phyloP scores from a whole-genome alignment of 768 basidiomycete genomes.

The Naematelia aurantialba region DNA sequence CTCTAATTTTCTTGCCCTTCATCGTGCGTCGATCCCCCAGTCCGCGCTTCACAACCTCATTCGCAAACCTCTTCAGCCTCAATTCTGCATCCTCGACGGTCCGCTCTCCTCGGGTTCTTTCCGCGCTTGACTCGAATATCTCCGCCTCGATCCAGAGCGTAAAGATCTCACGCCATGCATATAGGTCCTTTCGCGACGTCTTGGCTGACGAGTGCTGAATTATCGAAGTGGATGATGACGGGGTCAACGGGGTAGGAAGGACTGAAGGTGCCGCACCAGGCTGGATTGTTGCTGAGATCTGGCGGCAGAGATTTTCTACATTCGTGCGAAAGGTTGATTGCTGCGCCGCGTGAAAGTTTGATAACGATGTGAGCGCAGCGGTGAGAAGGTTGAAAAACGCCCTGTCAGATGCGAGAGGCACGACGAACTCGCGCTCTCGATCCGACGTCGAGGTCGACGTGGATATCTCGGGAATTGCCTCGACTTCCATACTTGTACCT shows the following conservation, averaged over 20 bases:
- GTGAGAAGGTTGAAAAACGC: slow-evolving; percentile 75
- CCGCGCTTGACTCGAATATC: slow-evolving; percentile 72
- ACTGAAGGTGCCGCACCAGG: slow-evolving; percentile 18
- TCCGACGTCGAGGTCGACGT: slow-evolving; percentile 42
- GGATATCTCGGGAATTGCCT: slow-evolving; percentile 6
- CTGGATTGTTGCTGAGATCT: slow-evolving; percentile 47
- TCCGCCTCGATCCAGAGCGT: slow-evolving; percentile 78
- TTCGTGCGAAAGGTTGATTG: slow-evolving; percentile 56
- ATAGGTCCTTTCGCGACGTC: slow-evolving; percentile 60
- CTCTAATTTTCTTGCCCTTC: slow-evolving; percentile 58
- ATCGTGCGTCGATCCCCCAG: slow-evolving; percentile 59
- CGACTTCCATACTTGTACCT: not conserved
- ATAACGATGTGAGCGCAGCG: slow-evolving; percentile 56
- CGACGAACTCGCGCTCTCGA: slow-evolving; percentile 59
- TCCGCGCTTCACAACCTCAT: slow-evolving; percentile 59
- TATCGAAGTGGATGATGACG: slow-evolving; percentile 20
- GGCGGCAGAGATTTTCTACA: slow-evolving; percentile 54
- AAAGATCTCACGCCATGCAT: slow-evolving; percentile 86
- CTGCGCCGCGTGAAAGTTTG: slow-evolving; percentile 54
- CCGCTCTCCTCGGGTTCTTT: slow-evolving; percentile 64
- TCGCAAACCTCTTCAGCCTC: slow-evolving; percentile 63
- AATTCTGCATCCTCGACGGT: slow-evolving; percentile 67
- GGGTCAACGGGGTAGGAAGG: slow-evolving; percentile 45
- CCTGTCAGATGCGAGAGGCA: slow-evolving; percentile 74
- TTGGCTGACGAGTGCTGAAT: slow-evolving; percentile 32